A percentile compares a stretch with the other conserved stretches of the same genome.
Evolutionary conservation across 73 alveolate species (phyloP).

Genomic region (Symbiodinium natans): DNA sequence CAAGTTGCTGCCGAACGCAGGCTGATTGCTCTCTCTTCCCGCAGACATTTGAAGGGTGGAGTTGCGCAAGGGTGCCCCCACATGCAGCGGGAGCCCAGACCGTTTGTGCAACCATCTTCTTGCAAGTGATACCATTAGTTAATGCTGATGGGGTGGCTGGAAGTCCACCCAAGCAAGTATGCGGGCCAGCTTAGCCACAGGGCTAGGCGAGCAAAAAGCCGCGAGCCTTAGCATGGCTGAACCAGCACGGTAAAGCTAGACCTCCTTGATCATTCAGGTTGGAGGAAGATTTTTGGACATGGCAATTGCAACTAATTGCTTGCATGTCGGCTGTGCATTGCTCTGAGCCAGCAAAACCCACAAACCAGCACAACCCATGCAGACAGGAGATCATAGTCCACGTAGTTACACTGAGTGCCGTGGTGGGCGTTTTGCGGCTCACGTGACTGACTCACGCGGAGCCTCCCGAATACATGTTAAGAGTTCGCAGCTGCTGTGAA

Average conservation of each 20-base stretch:
- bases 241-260: background rate
- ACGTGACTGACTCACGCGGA: background rate
- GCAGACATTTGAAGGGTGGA: background rate
- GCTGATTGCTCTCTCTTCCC: background rate
- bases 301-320: slow-evolving; percentile 13
- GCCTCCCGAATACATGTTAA: no score
- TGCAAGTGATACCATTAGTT: background rate
- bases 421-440: background rate
- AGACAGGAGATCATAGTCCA: no score
- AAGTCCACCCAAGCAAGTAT: background rate
- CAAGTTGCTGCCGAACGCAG: background rate
- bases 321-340: slow-evolving; percentile 23
- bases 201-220: background rate
- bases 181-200: background rate
- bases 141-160: no score
- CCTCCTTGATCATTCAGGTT: no score
- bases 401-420: no score
- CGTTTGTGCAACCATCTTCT: background rate
- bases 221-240: background rate
- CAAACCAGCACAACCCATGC: background rate
- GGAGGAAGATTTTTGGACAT: background rate
- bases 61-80: no score
- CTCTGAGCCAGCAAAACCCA: background rate
- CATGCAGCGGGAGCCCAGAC: background rate
- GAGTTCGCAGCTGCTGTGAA: no score